Conservation (phyloP, 331 rosid genomes). For the Dryas integrifolia region DNA sequence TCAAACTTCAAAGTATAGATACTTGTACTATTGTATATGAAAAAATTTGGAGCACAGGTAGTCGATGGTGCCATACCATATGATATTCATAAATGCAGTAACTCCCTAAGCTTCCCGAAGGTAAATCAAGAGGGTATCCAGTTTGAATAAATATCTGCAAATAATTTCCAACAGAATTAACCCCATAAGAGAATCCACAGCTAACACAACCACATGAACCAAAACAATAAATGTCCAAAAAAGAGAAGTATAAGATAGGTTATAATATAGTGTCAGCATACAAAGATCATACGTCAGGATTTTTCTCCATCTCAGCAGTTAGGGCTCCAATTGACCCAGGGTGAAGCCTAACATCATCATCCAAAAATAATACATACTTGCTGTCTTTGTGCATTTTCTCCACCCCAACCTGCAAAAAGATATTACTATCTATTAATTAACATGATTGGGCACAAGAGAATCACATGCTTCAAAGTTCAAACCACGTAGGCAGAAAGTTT, state of each 20-base stretch:
- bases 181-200: constrained; percentile 7
- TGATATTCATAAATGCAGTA: constrained; percentile 98
- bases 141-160: constrained; percentile 98
- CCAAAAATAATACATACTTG: constrained; percentile 86
- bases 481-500: not conserved
- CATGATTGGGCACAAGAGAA: constrained; percentile 8
- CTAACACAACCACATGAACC: constrained; percentile 11
- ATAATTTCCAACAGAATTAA: constrained; percentile 30
- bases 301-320: constrained; percentile 78
- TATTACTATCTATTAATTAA: constrained; percentile 25
- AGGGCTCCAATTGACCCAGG: constrained; percentile 97
- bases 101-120: constrained; percentile 98
- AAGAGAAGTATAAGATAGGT: constrained; percentile 12
- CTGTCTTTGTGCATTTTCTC: constrained; percentile 76
- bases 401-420: constrained; percentile 74
- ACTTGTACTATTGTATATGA: not conserved
- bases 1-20: not conserved
- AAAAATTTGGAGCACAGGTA: not conserved
- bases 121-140: constrained; percentile 97
- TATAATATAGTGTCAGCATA: not conserved
- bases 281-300: constrained; percentile 64
- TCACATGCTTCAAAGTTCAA: not conserved
- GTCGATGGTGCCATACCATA: constrained; percentile 56
- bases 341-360: constrained; percentile 94
- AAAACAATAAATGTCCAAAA: constrained; percentile 12